Conservation (phyloP, 352 stramenopile genomes). For the Phytophthora ohioensis region DNA sequence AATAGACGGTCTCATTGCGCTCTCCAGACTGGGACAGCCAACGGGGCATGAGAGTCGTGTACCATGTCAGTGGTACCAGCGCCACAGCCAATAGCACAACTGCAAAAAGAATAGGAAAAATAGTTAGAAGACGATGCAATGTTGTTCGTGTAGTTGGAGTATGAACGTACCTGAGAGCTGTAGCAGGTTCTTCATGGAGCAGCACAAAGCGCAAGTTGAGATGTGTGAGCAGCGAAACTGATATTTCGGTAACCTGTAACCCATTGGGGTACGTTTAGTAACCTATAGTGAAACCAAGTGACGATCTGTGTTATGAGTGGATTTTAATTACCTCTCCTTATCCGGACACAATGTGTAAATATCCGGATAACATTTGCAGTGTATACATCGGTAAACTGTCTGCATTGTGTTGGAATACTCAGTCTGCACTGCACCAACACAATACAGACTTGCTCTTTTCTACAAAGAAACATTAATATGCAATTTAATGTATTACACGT, state of each 20-base stretch:
- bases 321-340: no score
- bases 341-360: no score
- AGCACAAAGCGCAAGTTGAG: slow-evolving; percentile 1
- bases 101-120: slow-evolving; percentile 28
- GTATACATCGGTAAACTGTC: no score
- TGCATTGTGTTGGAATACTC: no score
- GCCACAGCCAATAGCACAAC: slow-evolving; percentile 58
- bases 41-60: slow-evolving; percentile 70
- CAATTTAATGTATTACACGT: no score
- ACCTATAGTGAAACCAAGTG: neutral
- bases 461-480: no score
- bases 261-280: neutral
- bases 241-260: neutral
- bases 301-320: neutral
- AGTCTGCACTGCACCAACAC: no score
- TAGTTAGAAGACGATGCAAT: slow-evolving; percentile 1
- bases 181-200: slow-evolving; percentile 53
- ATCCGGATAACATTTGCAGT: no score
- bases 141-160: neutral
- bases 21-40: slow-evolving; percentile 76
- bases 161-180: slow-evolving; percentile 46
- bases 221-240: slow-evolving; percentile 14
- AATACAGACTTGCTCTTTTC: no score
- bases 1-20: slow-evolving; percentile 56
- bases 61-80: slow-evolving; percentile 71